These are phyloP conservation scores for Metarhizium robertsii DNA, from an alignment of 2,329 filamentous ascomycete species.

Conservation along the genomic window DNA sequence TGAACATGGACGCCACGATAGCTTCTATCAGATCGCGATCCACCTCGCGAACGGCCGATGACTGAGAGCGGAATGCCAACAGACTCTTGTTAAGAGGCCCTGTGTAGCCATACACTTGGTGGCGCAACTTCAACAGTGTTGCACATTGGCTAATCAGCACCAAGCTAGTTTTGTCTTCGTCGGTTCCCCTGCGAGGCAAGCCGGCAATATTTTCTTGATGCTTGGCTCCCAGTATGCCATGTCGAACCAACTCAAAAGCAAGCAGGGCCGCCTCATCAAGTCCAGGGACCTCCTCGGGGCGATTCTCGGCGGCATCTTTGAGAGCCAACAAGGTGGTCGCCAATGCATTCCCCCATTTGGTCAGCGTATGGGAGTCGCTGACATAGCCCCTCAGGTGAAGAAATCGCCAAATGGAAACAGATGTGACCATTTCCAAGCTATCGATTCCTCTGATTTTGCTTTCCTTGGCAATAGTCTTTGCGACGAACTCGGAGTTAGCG, in stretches of 20 bases:
- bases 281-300: conserved; percentile 32
- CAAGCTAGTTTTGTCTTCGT: conserved; percentile 68
- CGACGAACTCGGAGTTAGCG: conserved; percentile 58
- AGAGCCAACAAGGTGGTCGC: conserved; percentile 58
- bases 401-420: conserved; percentile 78
- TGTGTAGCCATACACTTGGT: conserved; percentile 83
- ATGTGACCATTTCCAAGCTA: conserved; percentile 54
- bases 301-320: conserved; percentile 39
- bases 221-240: conserved; percentile 67
- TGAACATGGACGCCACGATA: conserved; percentile 67
- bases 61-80: conserved; percentile 75
- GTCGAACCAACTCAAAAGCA: conserved; percentile 74
- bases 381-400: conserved; percentile 83
- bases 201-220: conserved; percentile 48
- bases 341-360: conserved; percentile 74
- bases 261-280: conserved; percentile 73
- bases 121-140: conserved; percentile 71
- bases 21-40: conserved; percentile 80
- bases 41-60: conserved; percentile 67
- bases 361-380: conserved; percentile 68
- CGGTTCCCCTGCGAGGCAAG: conserved; percentile 45
- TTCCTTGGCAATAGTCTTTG: conserved; percentile 55
- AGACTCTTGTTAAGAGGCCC: conserved; percentile 87
- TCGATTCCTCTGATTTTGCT: conserved; percentile 53
- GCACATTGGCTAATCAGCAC: conserved; percentile 81